Conservation (phyloP, 2,329 filamentous ascomycete genomes). For the Onygenales sp. region DNA sequence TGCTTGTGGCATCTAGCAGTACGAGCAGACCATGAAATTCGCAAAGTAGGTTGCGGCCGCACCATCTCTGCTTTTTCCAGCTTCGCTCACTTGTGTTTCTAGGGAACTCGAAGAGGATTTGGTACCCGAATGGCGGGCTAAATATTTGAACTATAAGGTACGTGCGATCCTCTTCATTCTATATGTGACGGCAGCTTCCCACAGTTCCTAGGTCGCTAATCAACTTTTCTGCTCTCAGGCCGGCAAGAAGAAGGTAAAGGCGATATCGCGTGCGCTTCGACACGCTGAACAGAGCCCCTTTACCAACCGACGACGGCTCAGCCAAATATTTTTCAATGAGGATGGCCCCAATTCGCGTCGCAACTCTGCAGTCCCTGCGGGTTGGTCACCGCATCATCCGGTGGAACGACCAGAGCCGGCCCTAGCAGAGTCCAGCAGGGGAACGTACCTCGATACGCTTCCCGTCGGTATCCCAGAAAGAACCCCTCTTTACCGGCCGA, state of each 20-base stretch:
- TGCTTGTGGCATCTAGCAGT: too few species aligned
- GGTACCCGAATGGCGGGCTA: slow-evolving; percentile 88
- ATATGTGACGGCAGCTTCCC: background rate
- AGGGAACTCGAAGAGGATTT: slow-evolving; percentile 76
- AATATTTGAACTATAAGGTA: slow-evolving; percentile 91
- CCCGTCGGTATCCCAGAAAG: slow-evolving; percentile 30
- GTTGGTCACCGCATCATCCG: slow-evolving; percentile 8
- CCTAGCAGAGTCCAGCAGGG: background rate
- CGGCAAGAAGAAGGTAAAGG: slow-evolving; percentile 90
- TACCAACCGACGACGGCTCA: slow-evolving; percentile 33
- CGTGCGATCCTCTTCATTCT: slow-evolving; percentile 12
- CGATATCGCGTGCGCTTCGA: slow-evolving; percentile 61
- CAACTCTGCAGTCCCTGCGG: too few species aligned
- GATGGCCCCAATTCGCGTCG: slow-evolving; percentile 4
- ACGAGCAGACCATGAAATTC: slow-evolving; percentile 45
- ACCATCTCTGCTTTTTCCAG: slow-evolving; percentile 10
- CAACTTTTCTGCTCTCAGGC: slow-evolving; percentile 28
- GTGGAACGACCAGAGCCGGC: slow-evolving; percentile 9
- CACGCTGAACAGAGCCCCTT: slow-evolving; percentile 46
- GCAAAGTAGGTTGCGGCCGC: slow-evolving; percentile 41
- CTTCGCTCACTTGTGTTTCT: slow-evolving; percentile 12
- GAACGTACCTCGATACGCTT: slow-evolving; percentile 18
- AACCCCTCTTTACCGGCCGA: slow-evolving; percentile 24
- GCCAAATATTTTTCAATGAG: slow-evolving; percentile 11
- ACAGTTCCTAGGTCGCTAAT: slow-evolving; percentile 10